Evolutionary conservation across 257 asterid genomes (phyloP).

Genomic region (Fraxinus pennsylvanica): DNA sequence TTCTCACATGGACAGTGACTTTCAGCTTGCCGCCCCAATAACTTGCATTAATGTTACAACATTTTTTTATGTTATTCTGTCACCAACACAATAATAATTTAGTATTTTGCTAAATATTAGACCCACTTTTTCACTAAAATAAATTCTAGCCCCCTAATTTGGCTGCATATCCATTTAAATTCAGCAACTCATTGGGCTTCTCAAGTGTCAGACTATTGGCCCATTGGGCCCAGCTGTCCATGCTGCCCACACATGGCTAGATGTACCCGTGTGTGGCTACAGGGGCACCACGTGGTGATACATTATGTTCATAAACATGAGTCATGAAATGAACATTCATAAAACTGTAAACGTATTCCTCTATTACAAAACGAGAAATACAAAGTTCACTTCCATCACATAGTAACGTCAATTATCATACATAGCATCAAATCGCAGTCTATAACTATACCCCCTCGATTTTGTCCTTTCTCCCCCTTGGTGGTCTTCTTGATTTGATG

Average conservation of each 20-base stretch:
- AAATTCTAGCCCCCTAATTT: conserved; percentile 15
- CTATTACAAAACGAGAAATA: no score
- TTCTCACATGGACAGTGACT: background rate
- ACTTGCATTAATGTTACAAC: background rate
- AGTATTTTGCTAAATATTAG: background rate
- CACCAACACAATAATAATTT: background rate
- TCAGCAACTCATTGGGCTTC: background rate
- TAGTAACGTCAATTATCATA: no score
- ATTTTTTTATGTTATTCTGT: background rate
- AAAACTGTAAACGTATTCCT: no score
- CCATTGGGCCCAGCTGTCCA: conserved; percentile 32
- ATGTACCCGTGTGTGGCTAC: conserved; percentile 30
- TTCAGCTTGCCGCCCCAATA: background rate
- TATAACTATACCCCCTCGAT: no score
- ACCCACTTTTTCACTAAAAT: background rate
- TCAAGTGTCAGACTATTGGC: conserved; percentile 32
- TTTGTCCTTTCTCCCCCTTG: no score
- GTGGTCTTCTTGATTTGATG: no score
- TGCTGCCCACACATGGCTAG: background rate
- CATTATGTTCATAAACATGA: background rate
- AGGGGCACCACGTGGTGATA: conserved; percentile 36
- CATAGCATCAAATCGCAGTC: no score
- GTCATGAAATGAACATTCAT: no score
- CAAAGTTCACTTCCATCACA: no score
- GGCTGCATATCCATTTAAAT: no score